These are phyloP conservation scores for Metarhizium rileyi DNA, from an alignment of 2,329 filamentous ascomycete species.

Conservation along the genomic window DNA sequence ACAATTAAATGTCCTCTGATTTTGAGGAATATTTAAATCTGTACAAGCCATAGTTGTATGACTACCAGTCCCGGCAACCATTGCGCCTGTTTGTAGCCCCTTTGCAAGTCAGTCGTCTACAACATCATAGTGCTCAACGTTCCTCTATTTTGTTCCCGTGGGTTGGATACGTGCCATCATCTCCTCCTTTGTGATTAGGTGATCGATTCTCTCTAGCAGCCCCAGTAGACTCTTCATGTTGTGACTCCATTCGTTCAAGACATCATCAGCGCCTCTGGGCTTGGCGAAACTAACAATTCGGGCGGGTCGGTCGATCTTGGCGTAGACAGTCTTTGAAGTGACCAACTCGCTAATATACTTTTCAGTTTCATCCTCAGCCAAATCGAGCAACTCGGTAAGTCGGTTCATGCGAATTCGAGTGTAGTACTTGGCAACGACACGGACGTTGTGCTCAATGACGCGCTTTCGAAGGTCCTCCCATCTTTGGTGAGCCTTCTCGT, in stretches of 20 bases:
- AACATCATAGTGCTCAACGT: constrained; percentile 9
- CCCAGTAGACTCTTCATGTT: constrained; percentile 94
- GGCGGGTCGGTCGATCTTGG: constrained; percentile 92
- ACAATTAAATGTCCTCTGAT: constrained; percentile 17
- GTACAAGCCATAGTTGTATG: constrained; percentile 14
- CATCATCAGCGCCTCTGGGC: constrained; percentile 87
- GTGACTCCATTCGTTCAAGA: constrained; percentile 95
- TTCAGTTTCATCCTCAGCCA: constrained; percentile 92
- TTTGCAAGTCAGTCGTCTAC: background rate
- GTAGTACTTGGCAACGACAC: constrained; percentile 97
- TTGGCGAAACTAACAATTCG: constrained; percentile 90
- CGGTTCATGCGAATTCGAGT: constrained; percentile 91
- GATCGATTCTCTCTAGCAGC: constrained; percentile 82
- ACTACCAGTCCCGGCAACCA: background rate
- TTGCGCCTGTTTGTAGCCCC: background rate
- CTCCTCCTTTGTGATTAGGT: constrained; percentile 98
- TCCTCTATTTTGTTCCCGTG: constrained; percentile 27
- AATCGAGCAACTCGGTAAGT: constrained; percentile 80
- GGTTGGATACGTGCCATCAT: constrained; percentile 99
- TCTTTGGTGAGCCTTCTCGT: constrained; percentile 72
- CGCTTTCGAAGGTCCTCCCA: constrained; percentile 96
- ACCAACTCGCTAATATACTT: constrained; percentile 98
- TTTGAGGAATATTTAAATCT: constrained; percentile 23
- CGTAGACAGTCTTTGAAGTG: constrained; percentile 94
- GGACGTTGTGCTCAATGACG: constrained; percentile 98